Conservation (phyloP, 495 filamentous ascomycete genomes). For the Aspergillus carlsbadensis region DNA sequence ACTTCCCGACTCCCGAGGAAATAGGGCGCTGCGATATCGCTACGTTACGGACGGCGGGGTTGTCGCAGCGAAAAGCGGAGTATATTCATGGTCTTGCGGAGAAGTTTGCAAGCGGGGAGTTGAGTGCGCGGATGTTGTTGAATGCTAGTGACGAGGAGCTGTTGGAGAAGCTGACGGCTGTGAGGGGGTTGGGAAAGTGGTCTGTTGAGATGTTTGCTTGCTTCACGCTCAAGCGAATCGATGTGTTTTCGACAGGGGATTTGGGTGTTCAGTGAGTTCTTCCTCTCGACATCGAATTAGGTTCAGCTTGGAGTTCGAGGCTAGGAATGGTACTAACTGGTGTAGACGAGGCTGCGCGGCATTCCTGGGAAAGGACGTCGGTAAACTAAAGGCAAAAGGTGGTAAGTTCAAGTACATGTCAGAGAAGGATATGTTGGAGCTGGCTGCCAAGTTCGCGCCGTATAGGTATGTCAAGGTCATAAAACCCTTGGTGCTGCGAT, state of each 20-base stretch:
- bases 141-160: constrained; percentile 83
- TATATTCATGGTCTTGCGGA: constrained; percentile 83
- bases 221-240: constrained; percentile 86
- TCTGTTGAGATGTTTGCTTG: constrained; percentile 97
- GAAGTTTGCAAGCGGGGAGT: constrained; percentile 72
- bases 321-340: background rate
- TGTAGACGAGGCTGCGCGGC: constrained; percentile 80
- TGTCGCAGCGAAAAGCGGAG: constrained; percentile 91
- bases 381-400: constrained; percentile 76
- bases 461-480: constrained; percentile 61
- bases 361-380: constrained; percentile 78
- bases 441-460: constrained; percentile 76
- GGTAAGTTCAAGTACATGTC: constrained; percentile 98
- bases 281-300: background rate
- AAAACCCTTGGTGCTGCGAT: background rate
- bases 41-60: constrained; percentile 75
- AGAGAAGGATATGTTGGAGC: constrained; percentile 86
- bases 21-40: constrained; percentile 60
- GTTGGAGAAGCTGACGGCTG: constrained; percentile 74
- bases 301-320: background rate
- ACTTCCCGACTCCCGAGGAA: constrained; percentile 75
- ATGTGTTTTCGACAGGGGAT: constrained; percentile 92
- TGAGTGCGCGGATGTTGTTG: constrained; percentile 72
- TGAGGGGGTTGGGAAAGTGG: constrained; percentile 86
- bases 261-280: constrained; percentile 77